These are phyloP conservation scores for Kodamaea restingae DNA, from an alignment of 805 yeast species.

Conservation along the genomic window DNA sequence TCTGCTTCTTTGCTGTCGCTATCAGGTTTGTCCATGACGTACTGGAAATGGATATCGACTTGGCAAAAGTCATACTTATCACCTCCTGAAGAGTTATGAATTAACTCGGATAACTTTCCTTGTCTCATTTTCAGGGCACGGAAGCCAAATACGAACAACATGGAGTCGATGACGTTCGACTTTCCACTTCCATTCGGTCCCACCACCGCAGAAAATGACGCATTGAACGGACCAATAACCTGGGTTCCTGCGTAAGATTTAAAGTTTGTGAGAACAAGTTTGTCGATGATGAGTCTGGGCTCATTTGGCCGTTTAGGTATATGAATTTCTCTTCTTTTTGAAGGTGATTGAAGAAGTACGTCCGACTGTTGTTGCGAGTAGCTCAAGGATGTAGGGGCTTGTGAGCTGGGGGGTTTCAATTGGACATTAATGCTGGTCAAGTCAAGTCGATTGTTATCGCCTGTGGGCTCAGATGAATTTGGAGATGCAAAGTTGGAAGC, in stretches of 20 bases:
- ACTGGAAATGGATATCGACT: slow-evolving; percentile 85
- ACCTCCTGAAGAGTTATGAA: slow-evolving; percentile 78
- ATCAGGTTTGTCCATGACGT: slow-evolving; percentile 56
- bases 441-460: background rate
- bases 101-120: slow-evolving; percentile 84
- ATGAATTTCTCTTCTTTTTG: slow-evolving; percentile 22
- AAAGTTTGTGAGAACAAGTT: slow-evolving; percentile 75
- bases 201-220: slow-evolving; percentile 93
- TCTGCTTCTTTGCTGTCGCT: slow-evolving; percentile 26
- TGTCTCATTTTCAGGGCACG: slow-evolving; percentile 97
- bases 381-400: slow-evolving; percentile 14
- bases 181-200: slow-evolving; percentile 99
- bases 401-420: background rate
- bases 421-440: background rate
- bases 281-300: slow-evolving; percentile 70
- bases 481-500: background rate
- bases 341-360: slow-evolving; percentile 25
- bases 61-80: slow-evolving; percentile 65
- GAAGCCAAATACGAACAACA: slow-evolving; percentile 95
- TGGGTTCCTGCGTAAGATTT: slow-evolving; percentile 95
- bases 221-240: slow-evolving; percentile 89
- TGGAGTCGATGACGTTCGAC: slow-evolving; percentile 94
- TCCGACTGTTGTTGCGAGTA: slow-evolving; percentile 29
- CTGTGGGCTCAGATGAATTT: background rate
- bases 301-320: slow-evolving; percentile 19